Base-by-base conservation (phyloP, 1,284 basidiomycete genomes). In the Melampsora americana region DNA sequence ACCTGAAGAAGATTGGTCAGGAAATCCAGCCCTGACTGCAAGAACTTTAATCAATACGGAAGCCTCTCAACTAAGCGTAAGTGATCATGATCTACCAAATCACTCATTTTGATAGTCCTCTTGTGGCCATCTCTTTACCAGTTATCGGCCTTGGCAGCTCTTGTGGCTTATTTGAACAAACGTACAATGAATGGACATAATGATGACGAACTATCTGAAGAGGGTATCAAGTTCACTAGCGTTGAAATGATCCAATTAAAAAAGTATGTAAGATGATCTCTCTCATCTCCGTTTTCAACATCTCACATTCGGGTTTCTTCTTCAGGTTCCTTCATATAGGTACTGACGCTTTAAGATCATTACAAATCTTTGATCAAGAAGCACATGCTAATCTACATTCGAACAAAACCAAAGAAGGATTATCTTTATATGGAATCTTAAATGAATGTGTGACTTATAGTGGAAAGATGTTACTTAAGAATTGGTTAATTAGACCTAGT, bases 301-400 rank as follows among this genome's bases (percentile, higher is more conserved):
- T 35, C 35, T 35, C 3, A 35, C 35, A 4, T 35, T 35, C 35
- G 5, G 14, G 14, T 53, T 23, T 3, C 12, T 53, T 20, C 12
- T 53, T 53, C 39, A 75, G 72, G 18, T 75, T 67, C 66, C 60
- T 75, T 64, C 72, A 75, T 46, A 32, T 75, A 6, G 66, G 66
- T 11, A 32, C 7, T 18, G 72, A 75, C 59, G 66, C 35, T 59
- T 48, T 75, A 26, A 23, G 46, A 23, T 67, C 72, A 12, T 62
- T 75, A 18, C 72, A 75, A 39, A 60, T 75, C 32, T 75, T 75
- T 44, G 64, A 67, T 28, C 66, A 59, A 56, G 72, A 75, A 50
- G 50, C 72, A 23, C 72, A 75, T 62, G 72, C 72, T 5, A 75
- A 75, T 32, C 26, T 68, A n/a, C 72, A 75, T 50, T 75, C 59